Percentiles rank a stretch among this genome's conserved stretches.
Conservation (phyloP, 768 basidiomycete genomes). For the Podaxis sp. region DNA sequence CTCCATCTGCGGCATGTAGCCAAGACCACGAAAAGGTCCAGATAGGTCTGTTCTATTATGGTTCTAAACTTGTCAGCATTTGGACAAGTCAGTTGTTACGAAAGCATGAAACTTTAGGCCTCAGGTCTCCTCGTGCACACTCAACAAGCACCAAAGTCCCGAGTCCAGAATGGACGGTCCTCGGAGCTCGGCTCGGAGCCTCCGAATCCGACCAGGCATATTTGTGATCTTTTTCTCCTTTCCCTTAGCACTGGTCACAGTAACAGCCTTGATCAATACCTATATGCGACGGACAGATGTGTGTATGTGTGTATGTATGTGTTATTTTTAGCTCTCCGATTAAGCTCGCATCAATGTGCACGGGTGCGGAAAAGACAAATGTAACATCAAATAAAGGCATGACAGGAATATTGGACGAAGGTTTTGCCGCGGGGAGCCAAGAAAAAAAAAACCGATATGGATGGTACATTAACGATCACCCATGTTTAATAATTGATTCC, state of each 20-base stretch:
- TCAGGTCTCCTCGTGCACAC: too few species aligned
- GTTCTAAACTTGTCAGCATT: background rate
- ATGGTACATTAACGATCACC: too few species aligned
- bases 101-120: too few species aligned
- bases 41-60: too few species aligned
- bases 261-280: background rate
- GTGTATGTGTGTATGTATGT: background rate
- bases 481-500: too few species aligned
- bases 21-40: too few species aligned
- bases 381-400: too few species aligned
- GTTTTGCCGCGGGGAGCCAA: too few species aligned
- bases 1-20: background rate
- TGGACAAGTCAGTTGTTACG: background rate
- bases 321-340: constrained; percentile 1
- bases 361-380: background rate
- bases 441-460: too few species aligned
- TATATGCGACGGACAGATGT: background rate
- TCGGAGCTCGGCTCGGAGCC: background rate
- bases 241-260: background rate
- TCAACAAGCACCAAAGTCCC: background rate
- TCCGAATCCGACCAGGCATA: too few species aligned
- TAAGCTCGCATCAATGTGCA: background rate
- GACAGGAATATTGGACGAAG: too few species aligned
- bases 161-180: background rate
- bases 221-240: too few species aligned